A percentile compares a stretch with the other conserved stretches of the same genome.
Evolutionary conservation across 2,329 filamentous ascomycete genomes (phyloP).

Genomic region (Metarhizium guizhouense): DNA sequence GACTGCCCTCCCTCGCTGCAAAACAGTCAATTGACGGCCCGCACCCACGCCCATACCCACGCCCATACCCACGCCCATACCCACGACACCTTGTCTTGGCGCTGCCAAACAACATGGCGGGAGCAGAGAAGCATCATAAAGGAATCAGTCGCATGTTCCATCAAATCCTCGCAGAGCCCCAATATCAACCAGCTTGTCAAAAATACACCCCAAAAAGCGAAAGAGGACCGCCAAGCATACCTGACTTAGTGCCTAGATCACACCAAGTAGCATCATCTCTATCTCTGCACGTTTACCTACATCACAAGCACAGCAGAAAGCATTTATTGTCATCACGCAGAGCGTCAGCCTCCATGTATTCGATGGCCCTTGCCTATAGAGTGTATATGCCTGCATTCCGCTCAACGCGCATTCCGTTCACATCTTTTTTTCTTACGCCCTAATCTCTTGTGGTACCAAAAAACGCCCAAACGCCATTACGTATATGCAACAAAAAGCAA

Average conservation of each 20-base stretch:
- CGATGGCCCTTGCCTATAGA: not conserved
- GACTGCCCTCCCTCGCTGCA: too few relatives aligned
- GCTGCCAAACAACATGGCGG: not conserved
- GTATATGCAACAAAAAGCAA: slow-evolving; percentile 12
- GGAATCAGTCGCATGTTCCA: too few relatives aligned
- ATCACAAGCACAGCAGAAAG: too few relatives aligned
- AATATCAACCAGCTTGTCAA: too few relatives aligned
- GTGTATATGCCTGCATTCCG: not conserved
- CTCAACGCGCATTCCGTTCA: not conserved
- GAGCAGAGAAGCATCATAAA: not conserved
- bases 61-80: too few relatives aligned
- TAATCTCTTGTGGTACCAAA: slow-evolving; percentile 3
- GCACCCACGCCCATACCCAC: not conserved
- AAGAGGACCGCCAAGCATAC: too few relatives aligned
- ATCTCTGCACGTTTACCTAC: too few relatives aligned
- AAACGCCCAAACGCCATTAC: slow-evolving; percentile 19
- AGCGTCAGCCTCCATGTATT: not conserved
- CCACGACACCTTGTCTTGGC: not conserved
- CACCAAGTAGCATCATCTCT: too few relatives aligned
- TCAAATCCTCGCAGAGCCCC: too few relatives aligned
- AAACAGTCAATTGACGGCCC: not conserved
- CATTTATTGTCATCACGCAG: too few relatives aligned
- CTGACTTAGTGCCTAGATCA: too few relatives aligned
- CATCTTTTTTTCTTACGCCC: not conserved
- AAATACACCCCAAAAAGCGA: too few relatives aligned